phyloP scores from a whole-genome alignment of 148 eudicot species.

The Arbutus unedo region DNA sequence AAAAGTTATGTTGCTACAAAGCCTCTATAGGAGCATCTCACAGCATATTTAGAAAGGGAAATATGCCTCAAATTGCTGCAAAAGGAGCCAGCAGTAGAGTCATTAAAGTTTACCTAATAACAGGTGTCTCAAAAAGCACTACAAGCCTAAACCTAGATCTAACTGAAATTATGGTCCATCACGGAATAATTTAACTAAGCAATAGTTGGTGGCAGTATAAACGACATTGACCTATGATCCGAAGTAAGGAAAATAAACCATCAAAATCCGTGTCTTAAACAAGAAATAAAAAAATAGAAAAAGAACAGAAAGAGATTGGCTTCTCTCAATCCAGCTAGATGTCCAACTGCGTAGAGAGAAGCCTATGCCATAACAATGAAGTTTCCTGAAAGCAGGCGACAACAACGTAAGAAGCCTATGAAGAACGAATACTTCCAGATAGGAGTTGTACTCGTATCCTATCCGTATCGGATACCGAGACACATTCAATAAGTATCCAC shows the following conservation, averaged over 20 bases:
- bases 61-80: neutral
- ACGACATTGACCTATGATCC: neutral
- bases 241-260: neutral
- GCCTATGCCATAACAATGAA: neutral
- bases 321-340: neutral
- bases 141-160: neutral
- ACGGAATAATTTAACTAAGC: neutral
- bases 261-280: neutral
- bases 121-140: neutral
- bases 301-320: neutral
- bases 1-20: neutral
- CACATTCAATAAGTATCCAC: too few relatives aligned
- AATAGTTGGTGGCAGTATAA: neutral
- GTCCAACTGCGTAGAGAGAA: neutral
- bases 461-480: too few relatives aligned
- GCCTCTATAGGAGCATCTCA: neutral
- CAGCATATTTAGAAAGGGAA: neutral
- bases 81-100: neutral
- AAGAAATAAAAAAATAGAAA: neutral
- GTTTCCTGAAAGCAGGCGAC: neutral
- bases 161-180: neutral
- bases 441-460: too few relatives aligned
- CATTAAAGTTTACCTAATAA: neutral
- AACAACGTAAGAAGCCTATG: neutral
- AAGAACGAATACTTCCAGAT: too few relatives aligned